phyloP scores from a whole-genome alignment of 2,329 filamentous ascomycete genomes.

The Ophiocordyceps polyrhachis-furcata region DNA sequence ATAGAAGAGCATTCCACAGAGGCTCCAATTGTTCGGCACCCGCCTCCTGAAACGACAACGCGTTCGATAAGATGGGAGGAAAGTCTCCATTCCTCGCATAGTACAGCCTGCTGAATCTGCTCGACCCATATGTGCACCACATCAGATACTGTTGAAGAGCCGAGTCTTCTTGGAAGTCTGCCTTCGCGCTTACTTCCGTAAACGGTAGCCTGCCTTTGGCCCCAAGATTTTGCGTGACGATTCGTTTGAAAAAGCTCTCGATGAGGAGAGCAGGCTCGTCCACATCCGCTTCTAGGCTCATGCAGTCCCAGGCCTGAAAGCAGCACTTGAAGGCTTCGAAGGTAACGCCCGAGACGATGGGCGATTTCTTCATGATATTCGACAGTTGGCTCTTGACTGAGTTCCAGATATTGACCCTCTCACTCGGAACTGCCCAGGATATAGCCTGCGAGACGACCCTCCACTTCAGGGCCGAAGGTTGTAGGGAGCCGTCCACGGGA shows the following conservation, averaged over 20 bases:
- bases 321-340: slow-evolving; percentile 23
- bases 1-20: slow-evolving; percentile 13
- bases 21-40: slow-evolving; percentile 5
- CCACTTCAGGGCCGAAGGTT: slow-evolving; percentile 20
- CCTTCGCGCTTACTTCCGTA: slow-evolving; percentile 4
- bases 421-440: slow-evolving; percentile 14
- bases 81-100: slow-evolving; percentile 8
- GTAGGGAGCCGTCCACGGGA: slow-evolving; percentile 11
- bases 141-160: slow-evolving; percentile 14
- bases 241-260: slow-evolving; percentile 14
- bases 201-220: slow-evolving; percentile 4
- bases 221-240: slow-evolving; percentile 13
- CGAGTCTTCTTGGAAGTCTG: slow-evolving; percentile 9
- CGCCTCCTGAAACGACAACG: slow-evolving; percentile 6
- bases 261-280: slow-evolving; percentile 14
- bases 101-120: slow-evolving; percentile 13
- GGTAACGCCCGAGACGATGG: slow-evolving; percentile 15
- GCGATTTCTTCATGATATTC: slow-evolving; percentile 14
- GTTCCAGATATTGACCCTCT: slow-evolving; percentile 15
- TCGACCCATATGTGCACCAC: slow-evolving; percentile 16
- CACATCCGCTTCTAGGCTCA: slow-evolving; percentile 16
- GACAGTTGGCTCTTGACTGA: slow-evolving; percentile 13
- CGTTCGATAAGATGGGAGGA: slow-evolving; percentile 9
- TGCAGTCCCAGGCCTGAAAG: slow-evolving; percentile 17
- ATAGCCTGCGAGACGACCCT: slow-evolving; percentile 17